Conservation (phyloP, 2,329 filamentous ascomycete species). For the Aspergillus sp. region DNA sequence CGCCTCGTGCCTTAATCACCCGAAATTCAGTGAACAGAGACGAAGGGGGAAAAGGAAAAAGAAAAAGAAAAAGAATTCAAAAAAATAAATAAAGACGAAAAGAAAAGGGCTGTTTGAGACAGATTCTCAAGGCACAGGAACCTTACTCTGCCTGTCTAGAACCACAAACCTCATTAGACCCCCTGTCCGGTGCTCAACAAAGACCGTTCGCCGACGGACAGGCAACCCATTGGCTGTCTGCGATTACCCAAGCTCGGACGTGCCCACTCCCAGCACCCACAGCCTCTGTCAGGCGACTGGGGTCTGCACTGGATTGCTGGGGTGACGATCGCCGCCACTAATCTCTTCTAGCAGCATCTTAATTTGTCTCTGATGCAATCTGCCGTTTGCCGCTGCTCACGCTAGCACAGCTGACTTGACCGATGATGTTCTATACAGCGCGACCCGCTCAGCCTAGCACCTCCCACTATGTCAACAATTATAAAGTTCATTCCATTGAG, state of each 20-base stretch:
- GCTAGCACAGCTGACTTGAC: slow-evolving; percentile 32
- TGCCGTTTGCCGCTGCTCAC: slow-evolving; percentile 33
- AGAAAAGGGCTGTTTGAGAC: slow-evolving; percentile 5
- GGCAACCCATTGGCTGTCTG: slow-evolving; percentile 24
- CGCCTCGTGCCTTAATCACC: slow-evolving; percentile 26
- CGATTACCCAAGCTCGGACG: slow-evolving; percentile 25
- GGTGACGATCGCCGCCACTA: slow-evolving; percentile 32
- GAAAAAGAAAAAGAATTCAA: neutral
- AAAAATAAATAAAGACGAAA: neutral
- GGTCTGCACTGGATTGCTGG: slow-evolving; percentile 34
- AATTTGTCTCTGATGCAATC: slow-evolving; percentile 33
- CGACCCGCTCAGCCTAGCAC: slow-evolving; percentile 14
- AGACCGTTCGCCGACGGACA: slow-evolving; percentile 13
- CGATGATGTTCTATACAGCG: slow-evolving; percentile 23
- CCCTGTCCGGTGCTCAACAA: slow-evolving; percentile 16
- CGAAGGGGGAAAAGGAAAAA: too few relatives aligned
- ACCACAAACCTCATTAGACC: slow-evolving; percentile 18
- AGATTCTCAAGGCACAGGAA: slow-evolving; percentile 11
- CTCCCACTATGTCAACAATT: slow-evolving; percentile 14
- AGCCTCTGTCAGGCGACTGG: slow-evolving; percentile 31
- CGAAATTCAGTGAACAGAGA: neutral
- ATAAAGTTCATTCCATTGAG: slow-evolving; percentile 21
- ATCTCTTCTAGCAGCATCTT: slow-evolving; percentile 36
- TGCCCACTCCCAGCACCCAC: slow-evolving; percentile 21
- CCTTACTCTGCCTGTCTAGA: slow-evolving; percentile 16